Evolutionary conservation across 441 rosid genomes (phyloP).

Genomic region (Jatropha multifida): DNA sequence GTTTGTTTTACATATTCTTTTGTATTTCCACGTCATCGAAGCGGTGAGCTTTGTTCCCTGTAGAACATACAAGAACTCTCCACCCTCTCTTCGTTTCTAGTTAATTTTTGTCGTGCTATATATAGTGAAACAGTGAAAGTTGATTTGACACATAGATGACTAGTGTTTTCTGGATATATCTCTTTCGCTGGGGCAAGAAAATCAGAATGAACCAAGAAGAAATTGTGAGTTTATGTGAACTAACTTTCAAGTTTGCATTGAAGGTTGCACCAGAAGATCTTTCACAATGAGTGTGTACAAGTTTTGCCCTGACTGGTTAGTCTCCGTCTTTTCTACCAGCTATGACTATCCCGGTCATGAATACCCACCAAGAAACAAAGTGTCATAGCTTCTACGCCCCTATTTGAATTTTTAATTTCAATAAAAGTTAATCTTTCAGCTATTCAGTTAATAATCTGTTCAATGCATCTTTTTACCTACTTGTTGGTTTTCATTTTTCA

Average conservation of each 20-base stretch:
- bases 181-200: not conserved
- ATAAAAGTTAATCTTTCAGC: no score
- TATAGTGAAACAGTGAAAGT: not conserved
- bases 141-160: not conserved
- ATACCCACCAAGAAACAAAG: not conserved
- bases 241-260: not conserved
- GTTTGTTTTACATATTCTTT: not conserved
- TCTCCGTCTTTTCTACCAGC: not conserved
- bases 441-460: no score
- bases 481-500: not conserved
- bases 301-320: slow-evolving; percentile 20
- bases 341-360: not conserved
- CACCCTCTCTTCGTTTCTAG: not conserved
- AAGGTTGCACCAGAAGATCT: not conserved
- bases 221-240: no score
- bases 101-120: not conserved
- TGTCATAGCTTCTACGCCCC: not conserved
- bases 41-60: not conserved
- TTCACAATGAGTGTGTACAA: slow-evolving; percentile 14
- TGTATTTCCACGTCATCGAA: not conserved
- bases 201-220: no score
- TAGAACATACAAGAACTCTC: slow-evolving; percentile 14
- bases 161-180: not conserved
- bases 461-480: no score
- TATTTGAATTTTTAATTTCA: no score